Conservation (phyloP, 441 rosid species). For the Populus hybrid region DNA sequence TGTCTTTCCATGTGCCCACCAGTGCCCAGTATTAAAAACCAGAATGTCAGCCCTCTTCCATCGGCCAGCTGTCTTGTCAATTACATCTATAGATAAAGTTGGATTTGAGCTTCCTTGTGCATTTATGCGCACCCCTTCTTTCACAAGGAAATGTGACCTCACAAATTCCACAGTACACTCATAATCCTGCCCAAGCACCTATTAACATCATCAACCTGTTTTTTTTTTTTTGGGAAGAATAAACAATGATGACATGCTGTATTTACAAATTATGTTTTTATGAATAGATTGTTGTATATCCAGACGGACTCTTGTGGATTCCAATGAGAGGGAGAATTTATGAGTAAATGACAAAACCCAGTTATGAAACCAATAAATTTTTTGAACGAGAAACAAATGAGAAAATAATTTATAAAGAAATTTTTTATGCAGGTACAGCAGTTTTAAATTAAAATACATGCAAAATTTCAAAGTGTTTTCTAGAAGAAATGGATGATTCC, state of each 20-base stretch:
- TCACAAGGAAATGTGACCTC: constrained; percentile 93
- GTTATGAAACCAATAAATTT: background rate
- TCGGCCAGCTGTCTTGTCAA: constrained; percentile 60
- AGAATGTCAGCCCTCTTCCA: constrained; percentile 85
- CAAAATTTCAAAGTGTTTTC: background rate
- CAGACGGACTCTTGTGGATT: background rate
- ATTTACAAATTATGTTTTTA: background rate
- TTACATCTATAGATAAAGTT: constrained; percentile 70
- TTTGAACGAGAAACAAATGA: background rate
- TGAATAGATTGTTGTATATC: background rate
- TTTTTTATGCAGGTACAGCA: background rate
- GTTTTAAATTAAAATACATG: background rate
- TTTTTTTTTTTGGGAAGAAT: background rate
- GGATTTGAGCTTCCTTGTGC: constrained; percentile 77
- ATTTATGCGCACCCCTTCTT: constrained; percentile 73
- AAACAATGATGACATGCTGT: background rate
- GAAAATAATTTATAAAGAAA: background rate
- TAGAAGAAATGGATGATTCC: background rate
- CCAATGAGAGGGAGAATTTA: background rate
- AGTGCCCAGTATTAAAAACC: constrained; percentile 89
- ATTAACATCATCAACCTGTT: constrained; percentile 1
- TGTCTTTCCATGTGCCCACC: constrained; percentile 98
- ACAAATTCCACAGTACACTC: constrained; percentile 80
- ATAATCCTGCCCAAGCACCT: constrained; percentile 53
- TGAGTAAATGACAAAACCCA: background rate